phyloP scores from a whole-genome alignment of 2,329 filamentous ascomycete species.

The Lecanicillium sp. region DNA sequence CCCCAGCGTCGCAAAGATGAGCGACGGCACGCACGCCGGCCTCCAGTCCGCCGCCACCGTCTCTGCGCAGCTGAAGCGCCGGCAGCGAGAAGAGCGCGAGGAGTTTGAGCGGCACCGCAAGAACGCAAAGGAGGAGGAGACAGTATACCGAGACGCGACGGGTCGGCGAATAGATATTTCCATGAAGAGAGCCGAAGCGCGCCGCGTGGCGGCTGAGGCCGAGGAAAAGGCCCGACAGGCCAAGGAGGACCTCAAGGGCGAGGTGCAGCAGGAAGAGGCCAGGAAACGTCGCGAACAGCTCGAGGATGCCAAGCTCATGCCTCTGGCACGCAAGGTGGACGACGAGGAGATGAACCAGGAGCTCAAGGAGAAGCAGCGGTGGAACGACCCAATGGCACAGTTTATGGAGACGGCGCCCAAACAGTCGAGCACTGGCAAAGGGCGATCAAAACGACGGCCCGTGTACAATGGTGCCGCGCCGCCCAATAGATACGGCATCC shows the following conservation, averaged over 20 bases:
- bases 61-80: conserved; percentile 57
- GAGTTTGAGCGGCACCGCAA: conserved; percentile 38
- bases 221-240: conserved; percentile 65
- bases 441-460: conserved; percentile 42
- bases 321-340: conserved; percentile 71
- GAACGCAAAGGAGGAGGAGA: conserved; percentile 57
- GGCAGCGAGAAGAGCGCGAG: conserved; percentile 56
- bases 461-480: conserved; percentile 72
- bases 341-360: conserved; percentile 82
- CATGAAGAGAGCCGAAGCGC: conserved; percentile 81
- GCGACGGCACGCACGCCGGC: conserved; percentile 79
- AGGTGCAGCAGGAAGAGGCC: conserved; percentile 70
- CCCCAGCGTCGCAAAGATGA: conserved; percentile 59
- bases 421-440: conserved; percentile 21
- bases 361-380: conserved; percentile 66
- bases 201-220: conserved; percentile 55
- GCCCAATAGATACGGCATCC: conserved; percentile 90
- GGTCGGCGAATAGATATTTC: conserved; percentile 89
- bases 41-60: conserved; percentile 79
- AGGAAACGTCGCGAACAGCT: conserved; percentile 59
- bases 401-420: conserved; percentile 53
- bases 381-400: conserved; percentile 89
- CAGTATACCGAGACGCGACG: conserved; percentile 90
- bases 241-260: conserved; percentile 67
- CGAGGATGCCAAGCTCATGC: conserved; percentile 75